Base-by-base conservation (phyloP, 2,329 filamentous ascomycete species). In the Zymoseptoria ardabiliae region DNA sequence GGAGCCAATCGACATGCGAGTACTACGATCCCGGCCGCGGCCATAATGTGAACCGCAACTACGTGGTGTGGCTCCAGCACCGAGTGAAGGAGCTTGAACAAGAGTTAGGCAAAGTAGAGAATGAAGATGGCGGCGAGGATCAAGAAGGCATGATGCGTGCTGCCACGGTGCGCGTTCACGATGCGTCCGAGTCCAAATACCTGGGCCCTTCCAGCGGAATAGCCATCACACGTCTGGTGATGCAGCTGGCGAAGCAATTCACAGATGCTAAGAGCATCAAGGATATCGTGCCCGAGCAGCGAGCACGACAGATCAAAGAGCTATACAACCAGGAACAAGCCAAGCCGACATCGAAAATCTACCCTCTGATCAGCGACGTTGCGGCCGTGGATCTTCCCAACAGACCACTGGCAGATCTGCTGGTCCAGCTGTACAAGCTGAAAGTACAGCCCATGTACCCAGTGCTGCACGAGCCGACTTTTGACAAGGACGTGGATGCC, bases 161-260 rank as follows among this genome's bases (percentile, higher is more conserved):
- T 0, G 92, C 91, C 23, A 83, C 93, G 66, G 90, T 97, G 67
- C 88, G 87, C 50, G 84, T 97, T 56, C 86, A 88, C 69, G 90
- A 93, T 68, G 86, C 87, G 58, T 91, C 96, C 72, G 93, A 97
- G 75, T 86, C 90, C 17, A 89, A 93, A 63, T 97, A 94, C 72
- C 79, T 99, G 2, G 94, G 94, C 0, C 90, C 94, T 2, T 96
- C 92, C 54, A 97, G 93, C 73, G 94, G 93, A 61, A 96, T 97
- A 69, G 90, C 91, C 70, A 96, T 97, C 79, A 96, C 92, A 11
- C 86, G 93, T 28, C 81, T 97, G 66, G 87, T 99, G 10, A 97
- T 99, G 89, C 92, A 97, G 73, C 86, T 96, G 74, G 93, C 93
- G 56, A 97, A 96, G 76, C 88, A 91, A 63, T 96, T 93, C 70